Percentiles rank a stretch among this genome's conserved stretches.
Evolutionary conservation across 1,284 basidiomycete species (phyloP).

Genomic region (Leccinum angustisporum): DNA sequence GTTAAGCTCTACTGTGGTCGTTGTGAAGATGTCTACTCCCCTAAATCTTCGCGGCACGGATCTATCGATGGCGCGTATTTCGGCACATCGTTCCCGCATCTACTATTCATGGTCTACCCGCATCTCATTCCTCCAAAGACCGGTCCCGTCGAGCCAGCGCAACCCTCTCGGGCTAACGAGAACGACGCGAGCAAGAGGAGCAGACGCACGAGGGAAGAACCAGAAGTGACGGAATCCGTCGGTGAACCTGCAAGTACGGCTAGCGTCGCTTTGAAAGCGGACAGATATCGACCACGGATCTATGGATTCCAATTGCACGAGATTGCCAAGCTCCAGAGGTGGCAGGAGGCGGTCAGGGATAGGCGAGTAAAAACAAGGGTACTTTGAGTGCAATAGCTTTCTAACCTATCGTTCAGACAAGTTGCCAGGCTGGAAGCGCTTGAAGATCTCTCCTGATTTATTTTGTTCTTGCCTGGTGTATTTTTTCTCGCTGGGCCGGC

Average conservation of each 20-base stretch:
- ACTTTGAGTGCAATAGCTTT: background rate
- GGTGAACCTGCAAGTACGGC: conserved; percentile 72
- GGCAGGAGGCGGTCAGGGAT: conserved; percentile 89
- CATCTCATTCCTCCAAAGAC: conserved; percentile 85
- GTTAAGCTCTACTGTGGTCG: conserved; percentile 96
- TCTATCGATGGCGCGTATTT: conserved; percentile 97
- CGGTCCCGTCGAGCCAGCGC: conserved; percentile 53
- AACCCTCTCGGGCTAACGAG: conserved; percentile 30
- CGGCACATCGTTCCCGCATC: conserved; percentile 94
- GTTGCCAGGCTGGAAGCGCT: conserved; percentile 31
- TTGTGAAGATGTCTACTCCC: conserved; percentile 95
- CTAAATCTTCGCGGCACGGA: conserved; percentile 92
- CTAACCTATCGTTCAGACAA: conserved; percentile 26
- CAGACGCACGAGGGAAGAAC: conserved; percentile 52
- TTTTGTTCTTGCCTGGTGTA: conserved; percentile 2
- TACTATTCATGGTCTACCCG: conserved; percentile 94
- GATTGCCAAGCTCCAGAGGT: conserved; percentile 87
- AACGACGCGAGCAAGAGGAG: conserved; percentile 40
- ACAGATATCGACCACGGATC: conserved; percentile 86
- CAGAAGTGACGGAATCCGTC: conserved; percentile 51
- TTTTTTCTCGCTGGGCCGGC: conserved; percentile 2
- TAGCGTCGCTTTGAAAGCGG: conserved; percentile 81
- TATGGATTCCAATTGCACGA: conserved; percentile 96
- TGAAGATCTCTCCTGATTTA: conserved; percentile 32
- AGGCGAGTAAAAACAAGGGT: conserved; percentile 48